These are phyloP conservation scores for Xerocomus nothofagi DNA, from an alignment of 1,284 basidiomycete genomes.

Conservation along the genomic window DNA sequence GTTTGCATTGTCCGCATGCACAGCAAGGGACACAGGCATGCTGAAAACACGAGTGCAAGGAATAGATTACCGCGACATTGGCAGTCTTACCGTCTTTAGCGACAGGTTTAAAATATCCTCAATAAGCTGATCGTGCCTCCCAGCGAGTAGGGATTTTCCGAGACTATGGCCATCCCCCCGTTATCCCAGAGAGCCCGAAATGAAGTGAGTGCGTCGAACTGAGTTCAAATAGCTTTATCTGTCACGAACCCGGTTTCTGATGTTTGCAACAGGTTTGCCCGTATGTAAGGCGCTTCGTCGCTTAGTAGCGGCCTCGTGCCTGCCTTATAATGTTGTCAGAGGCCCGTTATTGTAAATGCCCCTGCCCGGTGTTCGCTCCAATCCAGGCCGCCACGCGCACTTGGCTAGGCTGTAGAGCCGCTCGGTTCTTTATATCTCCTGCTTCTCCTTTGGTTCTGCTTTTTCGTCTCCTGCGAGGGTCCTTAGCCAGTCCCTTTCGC, in stretches of 20 bases:
- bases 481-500: constrained; percentile 36
- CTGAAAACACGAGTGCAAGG: constrained; percentile 28
- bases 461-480: constrained; percentile 20
- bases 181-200: constrained; percentile 31
- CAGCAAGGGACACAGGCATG: constrained; percentile 17
- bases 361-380: constrained; percentile 25
- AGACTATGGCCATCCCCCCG: constrained; percentile 12
- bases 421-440: constrained; percentile 30
- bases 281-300: constrained; percentile 28
- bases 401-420: constrained; percentile 29
- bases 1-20: constrained; percentile 5
- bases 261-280: neutral
- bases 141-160: constrained; percentile 15
- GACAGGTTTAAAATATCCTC: too few species aligned
- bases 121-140: neutral
- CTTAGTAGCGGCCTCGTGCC: constrained; percentile 37
- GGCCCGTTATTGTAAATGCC: constrained; percentile 19
- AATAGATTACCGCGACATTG: neutral
- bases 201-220: constrained; percentile 21
- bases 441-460: constrained; percentile 2
- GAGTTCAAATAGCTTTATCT: constrained; percentile 25
- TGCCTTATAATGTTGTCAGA: constrained; percentile 35
- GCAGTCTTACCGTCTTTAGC: too few species aligned
- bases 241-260: constrained; percentile 17
- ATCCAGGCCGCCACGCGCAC: constrained; percentile 31